Conservation (phyloP, 148 eudicot species). For the Rhododendron mucronatum region DNA sequence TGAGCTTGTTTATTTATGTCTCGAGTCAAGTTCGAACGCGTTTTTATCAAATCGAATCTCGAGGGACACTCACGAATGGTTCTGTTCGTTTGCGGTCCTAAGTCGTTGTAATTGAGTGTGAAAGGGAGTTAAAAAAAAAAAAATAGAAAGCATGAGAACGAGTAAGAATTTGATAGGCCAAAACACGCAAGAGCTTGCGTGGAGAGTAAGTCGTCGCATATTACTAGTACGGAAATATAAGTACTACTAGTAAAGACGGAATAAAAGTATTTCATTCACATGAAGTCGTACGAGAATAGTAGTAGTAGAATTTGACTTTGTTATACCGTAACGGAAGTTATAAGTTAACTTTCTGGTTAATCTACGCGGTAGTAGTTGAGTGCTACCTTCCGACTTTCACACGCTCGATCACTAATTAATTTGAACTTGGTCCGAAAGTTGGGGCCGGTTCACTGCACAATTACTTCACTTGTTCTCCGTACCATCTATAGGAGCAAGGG, state of each 20-base stretch:
- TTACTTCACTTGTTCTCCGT: not conserved
- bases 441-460: not conserved
- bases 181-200: not conserved
- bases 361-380: slow-evolving; percentile 3
- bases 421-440: not conserved
- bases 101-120: not conserved
- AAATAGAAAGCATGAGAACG: not conserved
- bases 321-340: too few species aligned
- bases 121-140: not conserved
- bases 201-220: not conserved
- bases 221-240: not conserved
- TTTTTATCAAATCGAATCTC: too few species aligned
- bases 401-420: not conserved
- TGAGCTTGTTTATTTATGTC: too few species aligned
- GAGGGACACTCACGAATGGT: too few species aligned
- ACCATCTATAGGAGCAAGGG: too few species aligned
- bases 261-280: not conserved
- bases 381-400: slow-evolving; percentile 6
- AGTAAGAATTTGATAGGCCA: not conserved
- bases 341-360: not conserved
- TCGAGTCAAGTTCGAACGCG: too few species aligned
- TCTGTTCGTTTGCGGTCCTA: too few species aligned
- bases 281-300: not conserved
- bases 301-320: not conserved
- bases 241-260: not conserved